Conservation (phyloP, 2,329 filamentous ascomycete genomes). For the Penicillium sp. region DNA sequence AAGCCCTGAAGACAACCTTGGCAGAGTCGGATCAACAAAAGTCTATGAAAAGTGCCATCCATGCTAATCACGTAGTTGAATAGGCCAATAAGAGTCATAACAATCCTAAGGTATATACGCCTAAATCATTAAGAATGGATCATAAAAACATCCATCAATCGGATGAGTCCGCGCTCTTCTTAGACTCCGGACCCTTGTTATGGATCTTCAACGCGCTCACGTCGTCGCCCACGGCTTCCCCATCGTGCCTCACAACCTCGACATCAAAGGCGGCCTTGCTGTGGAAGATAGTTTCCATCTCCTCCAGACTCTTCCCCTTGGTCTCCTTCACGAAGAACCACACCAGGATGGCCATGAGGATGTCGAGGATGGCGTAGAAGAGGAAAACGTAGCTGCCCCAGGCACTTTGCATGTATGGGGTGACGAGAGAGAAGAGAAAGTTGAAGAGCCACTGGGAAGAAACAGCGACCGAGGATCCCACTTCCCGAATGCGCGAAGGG, state of each 20-base stretch:
- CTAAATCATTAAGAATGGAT: not conserved
- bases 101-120: too few species aligned
- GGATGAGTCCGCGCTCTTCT: slow-evolving; percentile 8
- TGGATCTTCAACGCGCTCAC: slow-evolving; percentile 11
- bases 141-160: slow-evolving; percentile 3
- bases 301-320: slow-evolving; percentile 39
- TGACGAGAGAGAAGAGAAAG: slow-evolving; percentile 44
- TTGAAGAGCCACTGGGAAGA: slow-evolving; percentile 43
- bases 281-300: slow-evolving; percentile 36
- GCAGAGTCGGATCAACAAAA: too few species aligned
- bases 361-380: slow-evolving; percentile 41
- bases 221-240: slow-evolving; percentile 7
- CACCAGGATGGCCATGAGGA: slow-evolving; percentile 34
- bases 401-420: slow-evolving; percentile 41
- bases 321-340: slow-evolving; percentile 43
- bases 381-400: slow-evolving; percentile 42
- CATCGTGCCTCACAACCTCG: slow-evolving; percentile 16
- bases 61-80: too few species aligned
- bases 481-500: slow-evolving; percentile 39
- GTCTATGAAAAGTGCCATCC: too few species aligned
- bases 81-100: too few species aligned
- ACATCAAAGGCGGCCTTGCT: slow-evolving; percentile 26
- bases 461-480: slow-evolving; percentile 39
- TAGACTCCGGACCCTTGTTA: slow-evolving; percentile 4
- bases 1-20: too few species aligned